Base-by-base conservation (phyloP, 306 rosid genomes). In the Notholithocarpus densiflorus region DNA sequence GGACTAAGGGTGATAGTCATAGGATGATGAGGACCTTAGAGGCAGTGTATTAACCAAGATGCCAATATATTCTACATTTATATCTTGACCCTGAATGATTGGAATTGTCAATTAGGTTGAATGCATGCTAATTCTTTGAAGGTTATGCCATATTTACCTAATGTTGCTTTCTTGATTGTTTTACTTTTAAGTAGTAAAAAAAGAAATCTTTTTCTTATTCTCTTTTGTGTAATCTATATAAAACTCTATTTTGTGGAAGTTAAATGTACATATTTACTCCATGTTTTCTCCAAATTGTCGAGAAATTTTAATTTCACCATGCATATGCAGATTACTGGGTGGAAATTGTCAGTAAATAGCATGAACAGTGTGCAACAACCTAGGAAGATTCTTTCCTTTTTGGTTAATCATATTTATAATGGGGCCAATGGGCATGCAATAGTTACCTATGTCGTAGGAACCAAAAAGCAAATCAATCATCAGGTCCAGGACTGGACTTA, bases 71-170 rank as follows among this genome's bases (percentile, higher is more conserved):
- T 78, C 84, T 95, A 79, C 98, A 95, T 84, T 84, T 95, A 78
- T 98, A 95, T 89, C 98, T 95, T 20, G 99, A 93, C 99, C 90
- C 97, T 1, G 99, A 95, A 80, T 88, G 99, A 82, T 83, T 95
- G 93, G 99, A 95, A 77, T 74, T 95, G 77, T 94, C 45, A 37
- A 37, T 37, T 37, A 37, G 11, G 3, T 37, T 37, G 45, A 37
- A 37, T 37, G 45, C 45, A 37, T 37, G 45, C 45, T 37, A 37
- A 37, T 37, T 37, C 45, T 7, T 37, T 7, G 45, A 2, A 37
- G 45, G 45, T 37, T 37, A 37, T 37, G 43, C 43, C 43, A 37
- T 37, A 37, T 8, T 37, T 37, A 1, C 45, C 10, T 37, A 37
- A 37, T 37, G 10, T 37, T 37, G 62, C 62, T 20, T 56, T 20